Percentiles rank a stretch among this genome's conserved stretches.
These are phyloP conservation scores for Psidium guajava DNA, from an alignment of 345 rosid genomes.

Conservation along the genomic window DNA sequence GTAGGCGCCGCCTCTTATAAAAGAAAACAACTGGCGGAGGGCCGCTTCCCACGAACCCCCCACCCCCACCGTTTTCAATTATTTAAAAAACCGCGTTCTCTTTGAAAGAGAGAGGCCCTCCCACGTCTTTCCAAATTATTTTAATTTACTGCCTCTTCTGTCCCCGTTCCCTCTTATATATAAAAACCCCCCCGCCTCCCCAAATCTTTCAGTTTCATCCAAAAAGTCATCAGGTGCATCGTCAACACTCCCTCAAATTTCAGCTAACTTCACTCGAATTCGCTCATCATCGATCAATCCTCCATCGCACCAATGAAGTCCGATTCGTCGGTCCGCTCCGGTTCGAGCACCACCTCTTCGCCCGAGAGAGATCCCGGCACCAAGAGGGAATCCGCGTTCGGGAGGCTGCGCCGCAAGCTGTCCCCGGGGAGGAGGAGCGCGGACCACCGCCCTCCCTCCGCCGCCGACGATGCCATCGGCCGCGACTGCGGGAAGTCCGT, in stretches of 20 bases:
- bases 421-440: conserved; percentile 14
- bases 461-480: background rate
- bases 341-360: background rate
- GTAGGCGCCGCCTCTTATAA: no score
- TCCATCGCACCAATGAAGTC: background rate
- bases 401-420: conserved; percentile 10
- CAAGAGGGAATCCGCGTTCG: conserved; percentile 1
- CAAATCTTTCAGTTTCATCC: background rate
- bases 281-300: background rate
- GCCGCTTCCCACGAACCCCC: background rate
- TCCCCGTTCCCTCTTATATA: no score
- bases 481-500: background rate
- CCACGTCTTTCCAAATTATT: no score
- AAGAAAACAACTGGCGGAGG: conserved; percentile 1
- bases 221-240: background rate
- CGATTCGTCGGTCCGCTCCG: background rate
- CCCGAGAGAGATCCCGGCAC: background rate
- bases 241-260: background rate
- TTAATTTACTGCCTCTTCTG: no score
- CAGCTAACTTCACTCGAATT: background rate
- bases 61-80: no score
- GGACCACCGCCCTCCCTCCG: background rate
- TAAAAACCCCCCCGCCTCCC: fast-evolving
- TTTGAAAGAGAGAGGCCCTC: no score
- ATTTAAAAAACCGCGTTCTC: conserved; percentile 1